phyloP scores from a whole-genome alignment of 495 filamentous ascomycete species.

The Talaromyces adpressus region DNA sequence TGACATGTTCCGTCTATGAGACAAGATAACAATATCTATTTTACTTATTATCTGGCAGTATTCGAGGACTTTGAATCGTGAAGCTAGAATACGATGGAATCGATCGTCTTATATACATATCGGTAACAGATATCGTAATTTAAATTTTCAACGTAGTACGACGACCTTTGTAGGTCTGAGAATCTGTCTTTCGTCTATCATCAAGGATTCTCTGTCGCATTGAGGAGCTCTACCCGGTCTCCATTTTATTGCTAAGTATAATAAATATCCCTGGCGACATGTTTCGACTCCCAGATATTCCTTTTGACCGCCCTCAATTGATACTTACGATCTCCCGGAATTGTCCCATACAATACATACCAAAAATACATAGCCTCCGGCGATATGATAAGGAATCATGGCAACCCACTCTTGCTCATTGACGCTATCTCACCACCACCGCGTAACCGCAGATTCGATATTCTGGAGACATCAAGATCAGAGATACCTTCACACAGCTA shows the following conservation, averaged over 20 bases:
- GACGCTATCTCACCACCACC: neutral
- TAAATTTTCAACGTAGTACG: neutral
- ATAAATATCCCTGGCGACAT: neutral
- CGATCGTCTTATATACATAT: neutral
- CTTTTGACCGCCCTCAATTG: neutral
- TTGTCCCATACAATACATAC: neutral
- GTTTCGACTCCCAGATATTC: neutral
- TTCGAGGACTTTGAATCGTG: neutral
- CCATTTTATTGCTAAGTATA: neutral
- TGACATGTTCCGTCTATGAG: neutral
- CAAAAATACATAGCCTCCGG: neutral
- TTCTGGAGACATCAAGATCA: neutral
- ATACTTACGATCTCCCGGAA: neutral
- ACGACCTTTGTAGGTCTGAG: neutral
- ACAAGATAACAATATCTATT: neutral
- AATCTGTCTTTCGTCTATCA: neutral
- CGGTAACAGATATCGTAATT: neutral
- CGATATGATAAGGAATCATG: neutral
- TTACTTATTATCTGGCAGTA: too few relatives aligned
- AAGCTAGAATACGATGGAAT: neutral
- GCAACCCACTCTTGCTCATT: neutral
- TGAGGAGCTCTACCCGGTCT: neutral
- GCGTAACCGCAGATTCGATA: neutral
- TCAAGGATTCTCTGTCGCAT: neutral
- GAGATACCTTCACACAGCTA: neutral